Evolutionary conservation across 2,329 filamentous ascomycete species (phyloP).

Genomic region (Aurifilum marmelostoma): DNA sequence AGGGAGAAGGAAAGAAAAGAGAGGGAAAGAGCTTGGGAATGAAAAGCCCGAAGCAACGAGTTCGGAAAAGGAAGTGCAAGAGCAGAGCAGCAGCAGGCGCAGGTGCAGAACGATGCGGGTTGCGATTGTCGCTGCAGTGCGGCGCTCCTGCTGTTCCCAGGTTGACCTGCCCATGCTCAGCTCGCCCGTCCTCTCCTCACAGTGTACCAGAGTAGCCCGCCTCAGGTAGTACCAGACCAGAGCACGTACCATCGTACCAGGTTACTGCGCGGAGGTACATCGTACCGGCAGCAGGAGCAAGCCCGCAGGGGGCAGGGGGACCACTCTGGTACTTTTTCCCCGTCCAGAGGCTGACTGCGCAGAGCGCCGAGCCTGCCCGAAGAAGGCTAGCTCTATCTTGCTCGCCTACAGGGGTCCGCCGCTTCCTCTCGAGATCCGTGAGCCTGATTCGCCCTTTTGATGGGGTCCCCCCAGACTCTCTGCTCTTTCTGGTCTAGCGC

Average conservation of each 20-base stretch:
- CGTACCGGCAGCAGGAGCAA: background rate
- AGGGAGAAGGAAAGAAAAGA: constrained; percentile 28
- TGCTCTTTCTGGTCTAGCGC: constrained; percentile 15
- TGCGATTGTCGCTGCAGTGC: constrained; percentile 29
- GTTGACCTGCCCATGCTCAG: constrained; percentile 2
- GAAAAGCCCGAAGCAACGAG: constrained; percentile 16
- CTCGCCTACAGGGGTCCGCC: background rate
- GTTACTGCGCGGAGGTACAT: too few species aligned
- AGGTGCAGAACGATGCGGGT: constrained; percentile 24
- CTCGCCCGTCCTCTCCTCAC: constrained; percentile 8
- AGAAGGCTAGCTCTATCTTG: background rate
- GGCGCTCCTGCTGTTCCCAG: constrained; percentile 14
- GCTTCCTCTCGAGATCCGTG: background rate
- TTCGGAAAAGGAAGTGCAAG: constrained; percentile 20
- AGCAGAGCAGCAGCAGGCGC: background rate
- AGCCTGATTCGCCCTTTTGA: background rate
- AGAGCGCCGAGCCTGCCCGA: constrained; percentile 9
- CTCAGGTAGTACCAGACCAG: background rate
- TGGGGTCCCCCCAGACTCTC: constrained; percentile 10
- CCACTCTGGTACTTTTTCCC: constrained; percentile 3
- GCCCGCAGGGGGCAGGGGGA: background rate
- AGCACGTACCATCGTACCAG: constrained; percentile 3
- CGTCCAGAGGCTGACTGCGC: constrained; percentile 9
- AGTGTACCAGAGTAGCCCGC: constrained; percentile 12
- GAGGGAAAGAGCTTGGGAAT: constrained; percentile 20